Percentiles rank a stretch among this genome's conserved stretches.
Evolutionary conservation across 306 rosid species (phyloP).

Genomic region (Psophocarpus tetragonolobus): DNA sequence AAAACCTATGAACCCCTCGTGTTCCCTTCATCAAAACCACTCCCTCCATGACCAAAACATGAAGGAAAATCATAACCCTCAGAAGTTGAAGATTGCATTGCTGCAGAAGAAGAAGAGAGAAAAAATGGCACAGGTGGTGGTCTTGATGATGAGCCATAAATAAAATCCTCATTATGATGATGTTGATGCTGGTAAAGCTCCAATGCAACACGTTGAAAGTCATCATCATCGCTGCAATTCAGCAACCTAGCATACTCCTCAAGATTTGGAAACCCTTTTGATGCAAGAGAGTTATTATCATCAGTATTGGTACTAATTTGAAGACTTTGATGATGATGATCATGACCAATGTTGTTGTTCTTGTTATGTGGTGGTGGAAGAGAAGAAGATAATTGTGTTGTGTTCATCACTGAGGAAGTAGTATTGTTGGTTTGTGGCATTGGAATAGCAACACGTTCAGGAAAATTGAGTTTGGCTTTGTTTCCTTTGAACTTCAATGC

Average conservation of each 20-base stretch:
- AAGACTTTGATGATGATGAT: neutral
- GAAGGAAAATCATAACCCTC: neutral
- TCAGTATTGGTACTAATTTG: neutral
- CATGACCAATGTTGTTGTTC: neutral
- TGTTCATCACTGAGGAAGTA: neutral
- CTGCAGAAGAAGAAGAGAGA: neutral
- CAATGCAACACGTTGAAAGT: constrained; percentile 37
- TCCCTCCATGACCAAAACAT: neutral
- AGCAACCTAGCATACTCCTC: constrained; percentile 44
- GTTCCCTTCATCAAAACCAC: neutral
- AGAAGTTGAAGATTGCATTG: neutral
- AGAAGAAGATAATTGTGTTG: neutral
- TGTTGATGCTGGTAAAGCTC: constrained; percentile 25
- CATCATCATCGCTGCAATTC: constrained; percentile 35
- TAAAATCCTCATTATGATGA: neutral
- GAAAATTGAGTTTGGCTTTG: constrained; percentile 58
- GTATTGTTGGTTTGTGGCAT: neutral
- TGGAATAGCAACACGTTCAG: constrained; percentile 30
- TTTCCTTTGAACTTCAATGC: constrained; percentile 51
- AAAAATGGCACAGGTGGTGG: neutral
- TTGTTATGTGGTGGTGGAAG: neutral
- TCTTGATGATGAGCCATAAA: neutral
- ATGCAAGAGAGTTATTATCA: neutral
- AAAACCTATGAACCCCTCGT: neutral
- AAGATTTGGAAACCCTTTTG: constrained; percentile 42